Base-by-base conservation (phyloP, 345 rosid species). In the Lepidium aucheri region DNA sequence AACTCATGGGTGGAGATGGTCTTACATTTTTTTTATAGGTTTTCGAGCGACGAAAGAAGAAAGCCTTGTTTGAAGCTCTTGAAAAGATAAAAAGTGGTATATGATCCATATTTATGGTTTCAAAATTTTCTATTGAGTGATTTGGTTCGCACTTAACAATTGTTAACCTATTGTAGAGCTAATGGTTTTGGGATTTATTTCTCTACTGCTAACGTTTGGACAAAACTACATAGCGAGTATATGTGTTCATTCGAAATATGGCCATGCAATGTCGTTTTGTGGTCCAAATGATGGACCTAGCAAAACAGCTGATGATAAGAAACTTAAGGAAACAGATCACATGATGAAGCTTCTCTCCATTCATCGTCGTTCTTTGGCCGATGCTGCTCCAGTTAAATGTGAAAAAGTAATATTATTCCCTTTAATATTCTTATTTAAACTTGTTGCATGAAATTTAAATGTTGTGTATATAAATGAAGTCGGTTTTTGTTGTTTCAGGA, bases 181-280 rank as follows among this genome's bases (percentile, higher is more conserved):
- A 24, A 92, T 92, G 96, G 82, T 92, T 63, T 72, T 92, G 63
- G 96, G 98, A 53, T 89, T 92, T 76, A 87, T 92, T 50, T 92
- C 98, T 34, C 70, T 92, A 44, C 64, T 84, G 38, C 65, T 89
- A 68, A 85, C 98, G 28, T 84, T 92, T 60, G 84, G 89, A 22
- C 96, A 92, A 80, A 74, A 22, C 63, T 92, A 82, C 83, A 83
- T 92, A 13, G 20, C 92, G 4, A 44, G 17, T 11, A 76, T 89
- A 28, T 87, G 96, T 63, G 80, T 92, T 50, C 84, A 84, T 3
- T 30, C 68, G 20, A 50, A 8, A 15, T 42, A 75, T 3, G 91
- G 90, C 2, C 58, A 84, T 42, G 83, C 92, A 2, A 87, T 92
- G 98, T 76, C 85, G 8, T 93, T 89, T 2, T 88, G 98, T 68